These are phyloP conservation scores for Coelastrella sp. DNA, from an alignment of 139 green algal species.

Conservation along the genomic window DNA sequence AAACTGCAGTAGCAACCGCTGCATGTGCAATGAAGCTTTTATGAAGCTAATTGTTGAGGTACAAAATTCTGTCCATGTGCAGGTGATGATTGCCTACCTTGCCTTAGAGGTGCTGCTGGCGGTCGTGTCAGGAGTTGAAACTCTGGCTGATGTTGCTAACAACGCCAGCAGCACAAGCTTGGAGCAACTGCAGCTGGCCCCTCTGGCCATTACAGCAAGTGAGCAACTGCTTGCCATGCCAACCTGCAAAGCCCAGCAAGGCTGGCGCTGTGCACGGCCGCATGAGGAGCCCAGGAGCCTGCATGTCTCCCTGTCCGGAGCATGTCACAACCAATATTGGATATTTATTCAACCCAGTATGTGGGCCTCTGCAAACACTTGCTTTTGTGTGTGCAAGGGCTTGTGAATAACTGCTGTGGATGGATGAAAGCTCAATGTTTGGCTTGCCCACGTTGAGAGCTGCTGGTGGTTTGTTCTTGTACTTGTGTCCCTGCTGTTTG, in stretches of 20 bases:
- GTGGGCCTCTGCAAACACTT: no score
- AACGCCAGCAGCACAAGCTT: background rate
- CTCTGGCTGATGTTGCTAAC: constrained; percentile 62
- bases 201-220: background rate
- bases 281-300: background rate
- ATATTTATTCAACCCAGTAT: no score
- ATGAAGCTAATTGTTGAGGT: no score
- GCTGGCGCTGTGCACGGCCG: background rate
- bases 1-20: no score
- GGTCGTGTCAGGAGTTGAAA: constrained; percentile 68
- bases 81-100: constrained; percentile 69
- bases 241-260: background rate
- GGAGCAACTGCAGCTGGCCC: constrained; percentile 2
- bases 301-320: no score
- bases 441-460: no score
- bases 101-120: constrained; percentile 72
- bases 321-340: no score
- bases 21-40: no score
- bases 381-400: no score
- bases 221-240: background rate
- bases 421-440: no score
- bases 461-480: background rate
- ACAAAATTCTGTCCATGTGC: background rate
- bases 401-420: no score
- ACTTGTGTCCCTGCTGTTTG: background rate